Evolutionary conservation across 805 yeast species (phyloP), one percentile per base, ranked within the genome.

Genomic region (Metschnikowia matae): DNA sequence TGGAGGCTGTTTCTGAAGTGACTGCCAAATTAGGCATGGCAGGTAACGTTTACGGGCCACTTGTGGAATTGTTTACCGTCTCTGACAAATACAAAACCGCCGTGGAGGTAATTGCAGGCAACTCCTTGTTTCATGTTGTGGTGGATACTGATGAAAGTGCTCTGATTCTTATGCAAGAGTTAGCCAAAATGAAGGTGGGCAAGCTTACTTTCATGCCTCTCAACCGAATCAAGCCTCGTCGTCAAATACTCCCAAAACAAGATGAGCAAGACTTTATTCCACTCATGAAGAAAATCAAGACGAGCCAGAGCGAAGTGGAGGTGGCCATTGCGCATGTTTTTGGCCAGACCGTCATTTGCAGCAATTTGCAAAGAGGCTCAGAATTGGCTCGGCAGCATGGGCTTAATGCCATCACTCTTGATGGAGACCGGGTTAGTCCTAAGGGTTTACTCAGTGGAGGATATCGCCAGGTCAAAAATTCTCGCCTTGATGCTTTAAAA

Each of bases 401-500:
- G 31, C 68, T 91, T 21, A 83, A 80, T 58, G 87, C 96, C 0
- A 86, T 94, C 14, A 94, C 99, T 0, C 70, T 92, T 15, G 96
- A 89, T 65, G 99, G 99, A 57, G 98, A 94, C 63, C 75, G 89
- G 55, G 89, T 89, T 45, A 95, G 89, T 58, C 82, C 81, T 43
- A 81, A 76, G 56, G 99, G 99, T 66, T 87, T 86, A 1, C 66
- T 94, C 41, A 83, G 89, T 21, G 98, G 98, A 67, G 98, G 98
- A 44, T 89, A 79, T 60, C 79, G 87, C 57, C 94, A 88, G 58
- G 79, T 75, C 57, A 80, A 79, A 52, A 61, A 71, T 47, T 84
- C 89, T 0, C 77, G 95, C 58, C 67, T 91, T 44, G 96, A 89
- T 57, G 79, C 85, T 2, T 73, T 89, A 59, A 82, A 81, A 48